phyloP scores from a whole-genome alignment of 345 rosid genomes.

The Reutealis trisperma region DNA sequence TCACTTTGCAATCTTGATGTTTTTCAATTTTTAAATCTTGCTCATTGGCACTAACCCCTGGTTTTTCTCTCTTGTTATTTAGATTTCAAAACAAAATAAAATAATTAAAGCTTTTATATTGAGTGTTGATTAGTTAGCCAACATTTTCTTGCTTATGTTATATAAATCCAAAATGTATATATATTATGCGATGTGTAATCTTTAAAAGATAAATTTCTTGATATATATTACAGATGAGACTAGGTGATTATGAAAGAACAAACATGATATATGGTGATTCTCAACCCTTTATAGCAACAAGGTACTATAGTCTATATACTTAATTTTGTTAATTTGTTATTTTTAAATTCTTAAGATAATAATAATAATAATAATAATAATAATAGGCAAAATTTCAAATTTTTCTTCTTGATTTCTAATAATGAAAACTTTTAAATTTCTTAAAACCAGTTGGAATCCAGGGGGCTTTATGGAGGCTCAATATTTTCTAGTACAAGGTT shows the following conservation, averaged over 20 bases:
- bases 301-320: constrained; percentile 32
- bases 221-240: constrained; percentile 56
- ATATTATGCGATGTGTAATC: background rate
- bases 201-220: constrained; percentile 12
- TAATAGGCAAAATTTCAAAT: background rate
- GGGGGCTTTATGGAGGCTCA: constrained; percentile 57
- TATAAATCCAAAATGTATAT: background rate
- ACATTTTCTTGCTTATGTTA: background rate
- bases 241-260: constrained; percentile 63
- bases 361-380: no score
- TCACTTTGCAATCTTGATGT: no score
- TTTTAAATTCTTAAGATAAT: background rate
- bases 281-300: constrained; percentile 47
- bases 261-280: constrained; percentile 60
- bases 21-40: background rate
- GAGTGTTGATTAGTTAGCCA: constrained; percentile 9
- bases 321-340: background rate
- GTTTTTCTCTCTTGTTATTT: background rate
- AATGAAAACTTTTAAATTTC: background rate
- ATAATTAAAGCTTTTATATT: background rate
- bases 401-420: background rate
- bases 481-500: constrained; percentile 54
- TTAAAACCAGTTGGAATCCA: constrained; percentile 64
- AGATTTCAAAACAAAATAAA: background rate
- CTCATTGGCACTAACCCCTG: constrained; percentile 16